Conservation (phyloP, 2,329 filamentous ascomycete genomes). For the Sarocladiaceae sp. region DNA sequence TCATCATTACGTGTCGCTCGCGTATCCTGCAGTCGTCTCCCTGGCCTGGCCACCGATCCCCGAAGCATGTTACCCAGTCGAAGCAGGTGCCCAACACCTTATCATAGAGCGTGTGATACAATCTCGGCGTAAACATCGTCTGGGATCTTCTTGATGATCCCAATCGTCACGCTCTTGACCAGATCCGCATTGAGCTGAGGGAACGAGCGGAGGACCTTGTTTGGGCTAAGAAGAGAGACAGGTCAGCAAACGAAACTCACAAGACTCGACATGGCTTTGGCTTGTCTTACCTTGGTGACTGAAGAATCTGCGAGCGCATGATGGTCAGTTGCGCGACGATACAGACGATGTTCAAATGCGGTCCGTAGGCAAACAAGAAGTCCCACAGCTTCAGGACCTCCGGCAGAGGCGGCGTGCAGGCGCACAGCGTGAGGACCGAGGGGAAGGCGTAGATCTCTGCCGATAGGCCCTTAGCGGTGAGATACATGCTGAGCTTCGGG, state of each 20-base stretch:
- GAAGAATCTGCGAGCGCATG: slow-evolving; percentile 76
- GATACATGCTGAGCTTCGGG: slow-evolving; percentile 74
- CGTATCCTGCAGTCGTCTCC: no score
- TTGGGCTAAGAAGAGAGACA: slow-evolving; percentile 55
- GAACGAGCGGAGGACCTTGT: slow-evolving; percentile 83
- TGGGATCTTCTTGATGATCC: slow-evolving; percentile 83
- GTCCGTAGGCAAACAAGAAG: slow-evolving; percentile 91
- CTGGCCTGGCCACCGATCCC: no score
- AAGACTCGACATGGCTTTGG: no score
- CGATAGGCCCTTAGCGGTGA: slow-evolving; percentile 79
- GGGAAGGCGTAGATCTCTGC: slow-evolving; percentile 97
- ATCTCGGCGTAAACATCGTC: slow-evolving; percentile 87
- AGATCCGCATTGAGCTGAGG: slow-evolving; percentile 76
- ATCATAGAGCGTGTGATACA: slow-evolving; percentile 71
- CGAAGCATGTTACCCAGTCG: neutral
- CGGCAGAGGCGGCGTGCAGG: slow-evolving; percentile 88
- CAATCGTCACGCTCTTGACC: slow-evolving; percentile 78
- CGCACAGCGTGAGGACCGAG: slow-evolving; percentile 87
- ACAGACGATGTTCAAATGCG: slow-evolving; percentile 90
- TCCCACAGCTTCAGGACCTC: slow-evolving; percentile 95
- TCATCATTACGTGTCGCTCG: no score
- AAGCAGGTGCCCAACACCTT: neutral
- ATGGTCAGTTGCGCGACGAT: slow-evolving; percentile 93
- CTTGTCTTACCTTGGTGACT: slow-evolving; percentile 71
- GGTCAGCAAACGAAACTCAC: slow-evolving; percentile 6